phyloP scores from a whole-genome alignment of 1,139 yeast genomes.

The Taphrina flavorubra region DNA sequence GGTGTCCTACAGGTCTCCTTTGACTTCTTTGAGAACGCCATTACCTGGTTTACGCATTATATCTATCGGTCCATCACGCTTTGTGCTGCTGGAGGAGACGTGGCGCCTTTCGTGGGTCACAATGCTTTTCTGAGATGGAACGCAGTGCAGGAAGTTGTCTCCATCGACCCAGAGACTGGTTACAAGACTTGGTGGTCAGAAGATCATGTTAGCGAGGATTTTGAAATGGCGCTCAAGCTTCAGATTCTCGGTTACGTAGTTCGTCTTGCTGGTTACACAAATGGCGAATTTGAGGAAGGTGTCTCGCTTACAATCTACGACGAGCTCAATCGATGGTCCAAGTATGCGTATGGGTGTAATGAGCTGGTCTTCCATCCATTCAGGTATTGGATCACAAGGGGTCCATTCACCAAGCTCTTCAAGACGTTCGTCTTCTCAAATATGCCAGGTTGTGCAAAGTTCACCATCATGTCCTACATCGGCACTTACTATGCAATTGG shows the following conservation, averaged over 20 bases:
- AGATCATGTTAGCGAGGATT: slow-evolving; percentile 44
- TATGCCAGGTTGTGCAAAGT: slow-evolving; percentile 44
- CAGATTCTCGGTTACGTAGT: slow-evolving; percentile 44
- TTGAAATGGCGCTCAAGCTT: slow-evolving; percentile 44
- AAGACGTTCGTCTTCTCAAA: slow-evolving; percentile 42
- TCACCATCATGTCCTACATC: slow-evolving; percentile 45
- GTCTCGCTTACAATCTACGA: slow-evolving; percentile 45
- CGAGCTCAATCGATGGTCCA: slow-evolving; percentile 45
- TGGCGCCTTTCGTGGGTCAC: slow-evolving; percentile 45
- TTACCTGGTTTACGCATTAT: slow-evolving; percentile 44
- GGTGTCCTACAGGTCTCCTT: slow-evolving; percentile 44
- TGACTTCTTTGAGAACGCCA: slow-evolving; percentile 44
- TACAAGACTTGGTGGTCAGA: slow-evolving; percentile 44
- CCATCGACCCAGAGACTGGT: slow-evolving; percentile 8
- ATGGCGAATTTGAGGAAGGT: slow-evolving; percentile 45
- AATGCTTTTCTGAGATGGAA: slow-evolving; percentile 44
- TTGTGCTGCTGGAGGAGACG: slow-evolving; percentile 44
- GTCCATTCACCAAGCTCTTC: slow-evolving; percentile 44
- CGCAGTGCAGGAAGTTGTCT: slow-evolving; percentile 43
- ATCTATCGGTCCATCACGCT: slow-evolving; percentile 43
- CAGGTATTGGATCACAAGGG: slow-evolving; percentile 40
- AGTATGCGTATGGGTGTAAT: slow-evolving; percentile 45
- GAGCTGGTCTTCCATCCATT: slow-evolving; percentile 44
- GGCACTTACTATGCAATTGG: slow-evolving; percentile 45
- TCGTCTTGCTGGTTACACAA: slow-evolving; percentile 42